Evolutionary conservation across 2,329 filamentous ascomycete species (phyloP).

Genomic region (Fusarium oligoseptatum): DNA sequence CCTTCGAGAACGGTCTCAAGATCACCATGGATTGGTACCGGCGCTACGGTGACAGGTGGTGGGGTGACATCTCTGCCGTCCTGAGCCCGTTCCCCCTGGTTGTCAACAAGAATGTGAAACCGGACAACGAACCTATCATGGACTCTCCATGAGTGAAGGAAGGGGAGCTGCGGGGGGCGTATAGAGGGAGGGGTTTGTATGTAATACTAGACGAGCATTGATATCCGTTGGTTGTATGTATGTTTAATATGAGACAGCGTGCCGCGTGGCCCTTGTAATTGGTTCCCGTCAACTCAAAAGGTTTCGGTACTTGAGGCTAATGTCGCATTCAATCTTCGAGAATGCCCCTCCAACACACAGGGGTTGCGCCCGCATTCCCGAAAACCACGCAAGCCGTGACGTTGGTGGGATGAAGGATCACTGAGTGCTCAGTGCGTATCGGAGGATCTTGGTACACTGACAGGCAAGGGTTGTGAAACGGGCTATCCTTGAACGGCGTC

Average conservation of each 20-base stretch:
- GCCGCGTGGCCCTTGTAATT: neutral
- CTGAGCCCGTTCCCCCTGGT: conserved; percentile 3
- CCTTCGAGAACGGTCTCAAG: conserved; percentile 72
- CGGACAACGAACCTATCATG: conserved; percentile 2
- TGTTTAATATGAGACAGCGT: conserved; percentile 2
- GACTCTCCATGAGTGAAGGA: neutral
- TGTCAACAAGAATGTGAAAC: conserved; percentile 6
- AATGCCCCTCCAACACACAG: neutral
- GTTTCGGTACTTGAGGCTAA: neutral
- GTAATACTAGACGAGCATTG: conserved; percentile 2
- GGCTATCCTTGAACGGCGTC: neutral
- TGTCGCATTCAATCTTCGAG: neutral
- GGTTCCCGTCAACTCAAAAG: neutral
- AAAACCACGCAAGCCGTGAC: neutral
- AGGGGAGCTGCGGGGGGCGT: neutral
- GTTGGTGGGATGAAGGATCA: neutral
- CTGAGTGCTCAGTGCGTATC: neutral
- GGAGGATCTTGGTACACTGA: neutral
- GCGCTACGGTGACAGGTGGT: neutral
- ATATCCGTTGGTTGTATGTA: conserved; percentile 1
- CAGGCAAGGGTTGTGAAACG: neutral
- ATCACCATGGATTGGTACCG: conserved; percentile 31
- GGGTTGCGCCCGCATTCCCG: neutral
- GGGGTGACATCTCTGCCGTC: neutral
- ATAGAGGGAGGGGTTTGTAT: neutral